Conservation (phyloP, 2,329 filamentous ascomycete species). For the Pseudogymnoascus sp. region DNA sequence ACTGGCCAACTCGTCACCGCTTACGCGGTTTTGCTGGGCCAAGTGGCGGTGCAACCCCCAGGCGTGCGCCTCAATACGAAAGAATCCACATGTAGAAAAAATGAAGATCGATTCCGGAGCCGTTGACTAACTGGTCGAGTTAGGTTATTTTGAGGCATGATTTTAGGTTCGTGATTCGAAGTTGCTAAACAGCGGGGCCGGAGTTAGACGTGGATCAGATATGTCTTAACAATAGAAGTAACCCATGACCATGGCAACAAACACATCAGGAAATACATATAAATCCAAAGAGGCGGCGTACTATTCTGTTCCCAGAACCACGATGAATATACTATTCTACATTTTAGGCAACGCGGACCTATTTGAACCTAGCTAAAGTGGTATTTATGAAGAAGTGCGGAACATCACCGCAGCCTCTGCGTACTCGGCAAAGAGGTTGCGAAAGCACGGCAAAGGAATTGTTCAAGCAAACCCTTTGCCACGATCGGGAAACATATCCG, state of each 20-base stretch:
- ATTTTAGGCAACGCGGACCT: neutral
- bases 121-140: neutral
- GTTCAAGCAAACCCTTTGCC: neutral
- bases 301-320: neutral
- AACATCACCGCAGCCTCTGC: neutral
- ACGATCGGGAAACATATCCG: neutral
- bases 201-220: neutral
- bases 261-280: neutral
- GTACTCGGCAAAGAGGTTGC: too few species aligned
- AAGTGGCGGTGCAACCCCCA: conserved; percentile 1
- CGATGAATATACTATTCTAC: neutral
- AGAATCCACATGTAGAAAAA: neutral
- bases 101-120: neutral
- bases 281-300: neutral
- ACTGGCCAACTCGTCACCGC: conserved; percentile 6
- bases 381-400: neutral
- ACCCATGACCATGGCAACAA: neutral
- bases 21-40: conserved; percentile 6
- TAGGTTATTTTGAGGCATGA: neutral
- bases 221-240: neutral
- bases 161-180: conserved; percentile 1
- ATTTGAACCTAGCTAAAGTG: neutral
- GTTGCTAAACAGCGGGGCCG: neutral
- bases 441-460: neutral
- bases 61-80: neutral